phyloP scores from a whole-genome alignment of 2,329 filamentous ascomycete genomes.

The Penicillium polonicum region DNA sequence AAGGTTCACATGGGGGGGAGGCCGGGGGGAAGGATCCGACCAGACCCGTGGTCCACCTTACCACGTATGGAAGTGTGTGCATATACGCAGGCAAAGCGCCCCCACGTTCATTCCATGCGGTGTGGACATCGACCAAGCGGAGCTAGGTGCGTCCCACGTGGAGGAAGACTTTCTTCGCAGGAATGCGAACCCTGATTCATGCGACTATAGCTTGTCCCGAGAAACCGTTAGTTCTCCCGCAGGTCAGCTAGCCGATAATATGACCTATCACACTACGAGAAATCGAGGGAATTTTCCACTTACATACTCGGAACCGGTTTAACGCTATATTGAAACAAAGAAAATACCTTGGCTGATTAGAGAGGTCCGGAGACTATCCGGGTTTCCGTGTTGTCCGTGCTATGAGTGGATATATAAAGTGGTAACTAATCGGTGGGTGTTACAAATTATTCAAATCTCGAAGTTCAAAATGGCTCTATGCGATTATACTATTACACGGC shows the following conservation, averaged over 20 bases:
- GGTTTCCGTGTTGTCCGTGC: background rate
- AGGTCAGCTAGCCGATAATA: background rate
- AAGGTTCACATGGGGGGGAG: too few species aligned
- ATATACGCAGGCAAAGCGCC: background rate
- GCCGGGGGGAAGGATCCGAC: background rate
- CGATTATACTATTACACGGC: background rate
- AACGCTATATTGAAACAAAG: background rate
- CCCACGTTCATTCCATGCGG: background rate
- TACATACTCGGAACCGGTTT: background rate
- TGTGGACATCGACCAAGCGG: background rate
- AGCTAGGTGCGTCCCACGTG: too few species aligned
- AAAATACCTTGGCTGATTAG: background rate
- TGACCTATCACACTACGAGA: background rate
- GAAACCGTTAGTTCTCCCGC: too few species aligned
- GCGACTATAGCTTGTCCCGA: background rate
- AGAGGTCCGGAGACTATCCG: background rate
- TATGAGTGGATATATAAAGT: background rate
- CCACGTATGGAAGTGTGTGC: background rate
- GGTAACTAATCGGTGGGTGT: background rate
- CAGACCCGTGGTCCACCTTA: background rate
- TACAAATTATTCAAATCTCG: background rate
- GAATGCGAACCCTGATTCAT: background rate
- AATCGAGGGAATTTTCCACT: background rate
- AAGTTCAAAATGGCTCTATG: background rate
- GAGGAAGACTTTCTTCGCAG: background rate